Percentiles rank a stretch among this genome's conserved stretches.
Conservation (phyloP, 768 basidiomycete genomes). For the Boletus vermiculosoides region DNA sequence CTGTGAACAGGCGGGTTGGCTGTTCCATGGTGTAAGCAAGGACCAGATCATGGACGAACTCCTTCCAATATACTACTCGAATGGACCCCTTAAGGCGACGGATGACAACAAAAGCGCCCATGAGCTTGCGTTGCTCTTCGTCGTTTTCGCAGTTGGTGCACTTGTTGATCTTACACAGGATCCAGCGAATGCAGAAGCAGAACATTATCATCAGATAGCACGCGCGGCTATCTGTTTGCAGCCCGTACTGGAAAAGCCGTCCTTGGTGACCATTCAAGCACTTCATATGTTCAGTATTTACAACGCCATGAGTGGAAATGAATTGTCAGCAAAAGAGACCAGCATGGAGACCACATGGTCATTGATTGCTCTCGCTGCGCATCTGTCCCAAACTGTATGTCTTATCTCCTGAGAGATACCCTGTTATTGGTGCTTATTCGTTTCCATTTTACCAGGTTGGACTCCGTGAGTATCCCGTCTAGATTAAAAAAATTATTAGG, state of each 20-base stretch:
- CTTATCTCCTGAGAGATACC: slow-evolving; percentile 1
- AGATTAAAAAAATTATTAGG: slow-evolving; percentile 7
- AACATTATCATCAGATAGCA: slow-evolving; percentile 66
- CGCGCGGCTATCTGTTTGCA: slow-evolving; percentile 64
- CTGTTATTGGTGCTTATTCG: slow-evolving; percentile 11
- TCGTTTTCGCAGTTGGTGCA: slow-evolving; percentile 53
- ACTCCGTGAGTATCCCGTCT: slow-evolving; percentile 50
- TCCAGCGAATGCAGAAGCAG: slow-evolving; percentile 42
- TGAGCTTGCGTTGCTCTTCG: slow-evolving; percentile 48
- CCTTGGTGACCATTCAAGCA: slow-evolving; percentile 66
- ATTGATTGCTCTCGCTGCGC: slow-evolving; percentile 59
- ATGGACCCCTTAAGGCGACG: slow-evolving; percentile 14
- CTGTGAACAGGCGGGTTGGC: slow-evolving; percentile 48
- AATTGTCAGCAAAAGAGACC: slow-evolving; percentile 52
- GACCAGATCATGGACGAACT: slow-evolving; percentile 47
- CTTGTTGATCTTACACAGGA: slow-evolving; percentile 39
- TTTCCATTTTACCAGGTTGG: slow-evolving; percentile 49
- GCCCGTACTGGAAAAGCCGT: slow-evolving; percentile 69
- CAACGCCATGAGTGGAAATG: slow-evolving; percentile 67
- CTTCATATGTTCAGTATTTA: slow-evolving; percentile 69
- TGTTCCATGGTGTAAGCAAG: slow-evolving; percentile 47
- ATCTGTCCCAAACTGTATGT: slow-evolving; percentile 64
- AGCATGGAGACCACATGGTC: slow-evolving; percentile 76
- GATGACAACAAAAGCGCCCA: slow-evolving; percentile 47
- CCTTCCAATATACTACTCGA: slow-evolving; percentile 41